A percentile compares a stretch with the other conserved stretches of the same genome.
These are phyloP conservation scores for Solanum hybrid DNA, from an alignment of 305 asterid genomes.

Conservation along the genomic window DNA sequence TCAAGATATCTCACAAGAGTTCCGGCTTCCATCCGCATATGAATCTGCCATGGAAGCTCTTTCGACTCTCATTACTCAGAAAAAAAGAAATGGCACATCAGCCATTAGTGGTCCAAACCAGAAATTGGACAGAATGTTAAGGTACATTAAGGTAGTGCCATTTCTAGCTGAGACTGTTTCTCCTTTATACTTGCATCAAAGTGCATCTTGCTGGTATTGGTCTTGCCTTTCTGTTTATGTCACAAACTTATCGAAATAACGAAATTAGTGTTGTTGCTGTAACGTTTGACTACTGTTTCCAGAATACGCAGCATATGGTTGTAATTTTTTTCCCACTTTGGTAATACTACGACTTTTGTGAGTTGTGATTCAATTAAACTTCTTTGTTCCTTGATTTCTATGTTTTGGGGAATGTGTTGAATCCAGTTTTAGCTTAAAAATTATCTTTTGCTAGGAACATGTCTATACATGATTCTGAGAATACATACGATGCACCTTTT, in stretches of 20 bases:
- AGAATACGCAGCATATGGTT: neutral
- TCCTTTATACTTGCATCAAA: neutral
- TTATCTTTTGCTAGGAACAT: neutral
- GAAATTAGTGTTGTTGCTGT: neutral
- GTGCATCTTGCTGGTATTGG: neutral
- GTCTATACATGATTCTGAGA: neutral
- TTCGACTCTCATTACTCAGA: conserved; percentile 67
- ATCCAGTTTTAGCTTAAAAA: neutral
- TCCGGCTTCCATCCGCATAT: conserved; percentile 38
- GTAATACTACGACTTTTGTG: neutral
- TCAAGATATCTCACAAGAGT: conserved; percentile 27
- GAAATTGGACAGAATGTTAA: conserved; percentile 59
- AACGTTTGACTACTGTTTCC: neutral
- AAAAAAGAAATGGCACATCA: conserved; percentile 45
- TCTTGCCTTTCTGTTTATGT: neutral
- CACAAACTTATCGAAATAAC: neutral
- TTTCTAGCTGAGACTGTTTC: neutral
- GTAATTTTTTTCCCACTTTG: neutral
- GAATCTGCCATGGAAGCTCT: conserved; percentile 86
- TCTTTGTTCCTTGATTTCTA: neutral
- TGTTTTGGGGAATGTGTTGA: neutral
- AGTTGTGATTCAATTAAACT: neutral
- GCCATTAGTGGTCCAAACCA: conserved; percentile 18
- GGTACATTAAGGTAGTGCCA: conserved; percentile 54
- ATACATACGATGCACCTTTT: neutral